Evolutionary conservation across 169 alveolate species (phyloP), one percentile per base, ranked within the genome.

Genomic region (Miamiensis avidus): DNA sequence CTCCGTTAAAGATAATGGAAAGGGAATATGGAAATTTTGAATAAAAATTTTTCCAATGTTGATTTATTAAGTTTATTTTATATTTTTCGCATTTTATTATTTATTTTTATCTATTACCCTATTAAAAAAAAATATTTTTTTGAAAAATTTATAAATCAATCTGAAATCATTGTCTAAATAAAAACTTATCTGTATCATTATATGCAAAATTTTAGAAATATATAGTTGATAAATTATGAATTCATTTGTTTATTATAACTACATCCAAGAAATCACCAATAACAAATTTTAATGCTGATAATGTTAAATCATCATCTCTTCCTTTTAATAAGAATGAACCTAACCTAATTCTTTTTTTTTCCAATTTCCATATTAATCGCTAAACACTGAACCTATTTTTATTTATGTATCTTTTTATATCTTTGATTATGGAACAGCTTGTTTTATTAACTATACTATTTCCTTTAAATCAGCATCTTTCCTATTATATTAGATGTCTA

Each of bases 1-100:
- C 65, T 75, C 87, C 34, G 90, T 86, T 16, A 79, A 81, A 77
- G 87, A 86, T 34, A 81, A 81, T 29, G 90, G 81, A 81, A 29
- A 79, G 28, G 90, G 90, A 0, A 34, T 86, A 11, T 49, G 20
- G 26, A 49, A 20, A 20, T 49, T 49, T 20, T 49, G 69, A 49
- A 49, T 11, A 49, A n/a, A n/a, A n/a, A n/a, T n/a, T n/a, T n/a
- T n/a, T n/a, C n/a, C n/a, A n/a, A n/a, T n/a, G n/a, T n/a, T n/a
- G n/a, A n/a, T n/a, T n/a, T n/a, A n/a, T n/a, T n/a, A n/a, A n/a
- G n/a, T n/a, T n/a, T n/a, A n/a, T n/a, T n/a, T n/a, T n/a, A n/a
- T n/a, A n/a, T n/a, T n/a, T n/a, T n/a, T n/a, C n/a, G n/a, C n/a
- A n/a, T n/a, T n/a, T n/a, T n/a, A n/a, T n/a, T n/a, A n/a, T n/a